A percentile compares a stretch with the other conserved stretches of the same genome.
phyloP scores from a whole-genome alignment of 2,329 filamentous ascomycete species.

The Ophiobolus disseminans region DNA sequence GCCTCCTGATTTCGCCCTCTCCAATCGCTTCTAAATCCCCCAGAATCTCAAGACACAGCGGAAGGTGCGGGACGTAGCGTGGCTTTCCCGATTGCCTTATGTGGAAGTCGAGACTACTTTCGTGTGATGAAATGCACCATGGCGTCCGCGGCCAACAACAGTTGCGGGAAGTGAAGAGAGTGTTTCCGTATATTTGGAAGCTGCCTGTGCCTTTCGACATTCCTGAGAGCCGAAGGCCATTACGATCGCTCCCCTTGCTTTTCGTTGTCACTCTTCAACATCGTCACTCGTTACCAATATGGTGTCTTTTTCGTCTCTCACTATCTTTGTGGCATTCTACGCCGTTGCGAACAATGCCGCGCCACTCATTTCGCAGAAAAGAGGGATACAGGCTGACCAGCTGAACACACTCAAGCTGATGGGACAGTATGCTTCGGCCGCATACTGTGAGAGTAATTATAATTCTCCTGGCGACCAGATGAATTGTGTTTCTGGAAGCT shows the following conservation, averaged over 20 bases:
- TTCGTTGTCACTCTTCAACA: constrained; percentile 5
- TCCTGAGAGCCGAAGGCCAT: background rate
- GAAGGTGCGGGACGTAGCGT: constrained; percentile 11
- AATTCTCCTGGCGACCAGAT: constrained; percentile 52
- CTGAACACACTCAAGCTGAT: constrained; percentile 38
- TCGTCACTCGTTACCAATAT: constrained; percentile 16
- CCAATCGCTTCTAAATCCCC: constrained; percentile 18
- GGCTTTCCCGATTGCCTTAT: constrained; percentile 10
- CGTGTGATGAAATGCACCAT: constrained; percentile 14
- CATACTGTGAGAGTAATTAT: constrained; percentile 60
- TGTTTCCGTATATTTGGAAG: constrained; percentile 4
- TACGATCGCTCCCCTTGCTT: constrained; percentile 1
- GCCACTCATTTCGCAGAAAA: constrained; percentile 26
- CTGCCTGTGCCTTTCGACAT: background rate
- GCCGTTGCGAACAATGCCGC: constrained; percentile 22
- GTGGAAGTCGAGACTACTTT: constrained; percentile 13
- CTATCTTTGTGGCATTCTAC: constrained; percentile 16
- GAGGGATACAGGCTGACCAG: constrained; percentile 26
- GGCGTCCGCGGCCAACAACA: constrained; percentile 6
- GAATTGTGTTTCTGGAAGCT: constrained; percentile 56
- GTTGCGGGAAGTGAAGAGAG: background rate
- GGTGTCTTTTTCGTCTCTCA: constrained; percentile 18
- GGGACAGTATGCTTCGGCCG: constrained; percentile 58
- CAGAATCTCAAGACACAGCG: constrained; percentile 1
- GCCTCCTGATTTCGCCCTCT: constrained; percentile 13